Base-by-base conservation (phyloP, 768 basidiomycete genomes). In the Kondoa subrosea region DNA sequence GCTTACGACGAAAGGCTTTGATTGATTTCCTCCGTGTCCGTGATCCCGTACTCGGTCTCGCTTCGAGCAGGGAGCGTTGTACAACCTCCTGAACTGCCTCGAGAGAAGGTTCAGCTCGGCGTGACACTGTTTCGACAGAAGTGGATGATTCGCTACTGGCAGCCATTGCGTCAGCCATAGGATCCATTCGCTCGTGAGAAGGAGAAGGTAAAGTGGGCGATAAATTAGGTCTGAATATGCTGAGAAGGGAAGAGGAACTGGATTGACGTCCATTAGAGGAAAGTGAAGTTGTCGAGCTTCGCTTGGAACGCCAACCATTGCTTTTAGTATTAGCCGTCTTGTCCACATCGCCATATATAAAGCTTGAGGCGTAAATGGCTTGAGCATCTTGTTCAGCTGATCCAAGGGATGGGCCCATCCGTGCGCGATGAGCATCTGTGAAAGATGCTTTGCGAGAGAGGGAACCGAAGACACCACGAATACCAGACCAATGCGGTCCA, bases 371-470 rank as follows among this genome's bases (percentile, higher is more conserved):
- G 12, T 63, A 33, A 8, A 32, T 32, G 2, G 61, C 61, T 17
- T 31, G 61, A 3, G 16, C 61, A 33, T 63, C 29, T 31, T 63
- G 61, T 12, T 63, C 61, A 12, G 61, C 29, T 26, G 61, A 63
- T 8, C 58, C 58, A 25, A 59, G 58, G 26, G 58, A 25, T 4
- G 58, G 56, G 25, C 12, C 29, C n/a, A 32, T 31, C 17, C 3
- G 3, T 3, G 61, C 3, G 29, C 33, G 27, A 16, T 3, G 15
- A 33, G 17, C 3, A 17, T 27, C 15, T 27, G 16, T 32, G 16
- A 30, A 32, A 27, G 61, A 63, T 12, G 16, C 2, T 12, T 32
- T 27, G n/a, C 61, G 61, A 21, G 26, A 27, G 3, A 63, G 29
- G n/a, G 29, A 15, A 27, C 61, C 30, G 25, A 60, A 32, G 8